Base-by-base conservation (phyloP, 2,329 filamentous ascomycete species). In the Sporothrix mexicana region DNA sequence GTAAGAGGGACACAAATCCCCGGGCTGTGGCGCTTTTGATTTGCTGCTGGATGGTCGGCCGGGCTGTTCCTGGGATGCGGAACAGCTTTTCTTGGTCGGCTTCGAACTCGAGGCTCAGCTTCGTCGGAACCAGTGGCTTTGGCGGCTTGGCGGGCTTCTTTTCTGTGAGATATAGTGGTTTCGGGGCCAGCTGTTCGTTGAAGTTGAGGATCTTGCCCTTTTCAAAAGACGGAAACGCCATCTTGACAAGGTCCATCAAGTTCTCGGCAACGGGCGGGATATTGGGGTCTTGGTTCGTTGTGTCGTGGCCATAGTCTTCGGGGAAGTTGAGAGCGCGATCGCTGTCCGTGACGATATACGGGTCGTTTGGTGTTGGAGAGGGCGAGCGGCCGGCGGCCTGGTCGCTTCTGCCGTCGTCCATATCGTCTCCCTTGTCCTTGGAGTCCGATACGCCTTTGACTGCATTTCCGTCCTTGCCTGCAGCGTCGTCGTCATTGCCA, bases 61-160 rank as follows among this genome's bases (percentile, higher is more conserved):
- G 83, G 0, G 87, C 85, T 36, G 89, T 86, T 0, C 90, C 90
- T 0, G 89, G 86, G n/a, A 95, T 88, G 72, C 91, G 90, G 80
- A 98, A 99, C 36, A 88, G 86, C 77, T 94, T 94, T 80, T 97
- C 93, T 76, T 97, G 93, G 77, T 98, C 96, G 64, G 89, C 87
- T 2, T 93, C 92, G 47, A 98, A 84, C 74, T 99, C 96, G 15
- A 99, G 86, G 74, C 90, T 94, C 72, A 97, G 87, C 81, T 99
- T 99, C 23, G 92, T 95, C 0, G 94, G 94, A 5, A 94, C 88
- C 3, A 98, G 86, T 17, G 93, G 86, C 81, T 95, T 96, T 0
- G 94, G 93, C 55, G 90, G 91, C 81, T 94, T 97, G 0, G 86
- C 76, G 0, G 95, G 94, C 53, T 90, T 89, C 81, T 97, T 96